phyloP scores from a whole-genome alignment of 2,329 filamentous ascomycete genomes.

The Microsporum audouinii region DNA sequence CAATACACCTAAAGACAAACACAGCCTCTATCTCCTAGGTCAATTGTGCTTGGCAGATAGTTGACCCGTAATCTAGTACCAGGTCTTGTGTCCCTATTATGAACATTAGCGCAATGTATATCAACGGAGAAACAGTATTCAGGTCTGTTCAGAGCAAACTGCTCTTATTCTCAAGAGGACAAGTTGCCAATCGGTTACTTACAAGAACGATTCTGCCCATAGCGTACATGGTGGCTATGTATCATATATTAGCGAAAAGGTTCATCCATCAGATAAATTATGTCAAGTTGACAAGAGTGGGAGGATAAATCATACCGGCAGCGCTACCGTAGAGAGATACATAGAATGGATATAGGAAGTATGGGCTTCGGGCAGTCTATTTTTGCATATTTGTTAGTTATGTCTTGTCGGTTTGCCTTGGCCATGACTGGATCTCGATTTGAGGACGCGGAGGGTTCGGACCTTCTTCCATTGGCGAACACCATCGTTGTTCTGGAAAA shows the following conservation, averaged over 20 bases:
- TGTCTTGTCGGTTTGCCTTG: not conserved
- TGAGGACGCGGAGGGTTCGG: constrained; percentile 11
- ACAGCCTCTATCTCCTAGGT: not conserved
- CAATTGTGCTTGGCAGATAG: not conserved
- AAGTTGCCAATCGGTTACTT: constrained; percentile 16
- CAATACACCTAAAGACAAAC: not conserved
- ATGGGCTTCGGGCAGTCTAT: constrained; percentile 45
- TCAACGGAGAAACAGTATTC: not conserved
- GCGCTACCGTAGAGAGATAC: constrained; percentile 38
- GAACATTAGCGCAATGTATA: not conserved
- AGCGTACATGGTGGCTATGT: constrained; percentile 29
- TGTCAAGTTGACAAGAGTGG: too few species aligned
- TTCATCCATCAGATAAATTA: not conserved
- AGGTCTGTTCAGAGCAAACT: not conserved
- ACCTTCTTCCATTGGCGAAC: constrained; percentile 59
- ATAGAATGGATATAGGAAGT: constrained; percentile 52
- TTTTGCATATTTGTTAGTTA: not conserved
- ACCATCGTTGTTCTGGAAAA: constrained; percentile 56
- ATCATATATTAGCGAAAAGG: not conserved
- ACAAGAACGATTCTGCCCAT: constrained; percentile 36
- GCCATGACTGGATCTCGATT: too few species aligned
- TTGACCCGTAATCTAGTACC: constrained; percentile 29
- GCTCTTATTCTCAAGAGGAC: not conserved
- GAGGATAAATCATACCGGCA: constrained; percentile 32
- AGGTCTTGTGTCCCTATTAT: constrained; percentile 52